Evolutionary conservation across 345 rosid genomes (phyloP).

Genomic region (Reutealis trisperma): DNA sequence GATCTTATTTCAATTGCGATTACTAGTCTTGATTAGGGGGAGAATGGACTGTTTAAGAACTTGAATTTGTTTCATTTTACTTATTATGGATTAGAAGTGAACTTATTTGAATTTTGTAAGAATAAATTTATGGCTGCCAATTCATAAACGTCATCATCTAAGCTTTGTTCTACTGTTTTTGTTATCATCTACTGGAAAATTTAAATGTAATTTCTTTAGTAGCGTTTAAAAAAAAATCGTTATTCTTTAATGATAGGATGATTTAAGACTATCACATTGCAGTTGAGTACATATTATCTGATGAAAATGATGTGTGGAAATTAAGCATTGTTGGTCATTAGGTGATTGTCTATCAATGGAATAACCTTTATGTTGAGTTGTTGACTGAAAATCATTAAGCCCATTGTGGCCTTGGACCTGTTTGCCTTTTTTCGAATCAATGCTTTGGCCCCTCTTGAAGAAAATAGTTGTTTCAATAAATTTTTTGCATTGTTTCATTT

Average conservation of each 20-base stretch:
- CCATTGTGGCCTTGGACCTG: neutral
- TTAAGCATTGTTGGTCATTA: neutral
- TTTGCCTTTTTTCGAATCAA: neutral
- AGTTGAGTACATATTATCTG: no score
- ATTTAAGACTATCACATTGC: no score
- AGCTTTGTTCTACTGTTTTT: no score
- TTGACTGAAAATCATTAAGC: neutral
- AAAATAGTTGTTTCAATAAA: neutral
- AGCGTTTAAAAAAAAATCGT: no score
- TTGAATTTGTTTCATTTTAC: neutral
- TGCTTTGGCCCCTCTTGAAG: neutral
- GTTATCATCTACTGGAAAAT: no score
- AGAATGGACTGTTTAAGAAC: neutral
- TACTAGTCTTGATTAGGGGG: no score
- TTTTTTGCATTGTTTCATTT: neutral
- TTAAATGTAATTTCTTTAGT: no score
- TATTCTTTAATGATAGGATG: no score
- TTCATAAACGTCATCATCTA: no score
- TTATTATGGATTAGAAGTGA: neutral
- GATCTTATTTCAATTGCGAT: neutral
- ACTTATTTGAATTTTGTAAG: neutral
- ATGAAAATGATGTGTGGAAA: no score
- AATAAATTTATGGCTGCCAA: neutral
- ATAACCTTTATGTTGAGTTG: neutral
- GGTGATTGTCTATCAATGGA: neutral